These are phyloP conservation scores for Stachybotrys echinatus DNA, from an alignment of 2,329 filamentous ascomycete genomes.

Conservation along the genomic window DNA sequence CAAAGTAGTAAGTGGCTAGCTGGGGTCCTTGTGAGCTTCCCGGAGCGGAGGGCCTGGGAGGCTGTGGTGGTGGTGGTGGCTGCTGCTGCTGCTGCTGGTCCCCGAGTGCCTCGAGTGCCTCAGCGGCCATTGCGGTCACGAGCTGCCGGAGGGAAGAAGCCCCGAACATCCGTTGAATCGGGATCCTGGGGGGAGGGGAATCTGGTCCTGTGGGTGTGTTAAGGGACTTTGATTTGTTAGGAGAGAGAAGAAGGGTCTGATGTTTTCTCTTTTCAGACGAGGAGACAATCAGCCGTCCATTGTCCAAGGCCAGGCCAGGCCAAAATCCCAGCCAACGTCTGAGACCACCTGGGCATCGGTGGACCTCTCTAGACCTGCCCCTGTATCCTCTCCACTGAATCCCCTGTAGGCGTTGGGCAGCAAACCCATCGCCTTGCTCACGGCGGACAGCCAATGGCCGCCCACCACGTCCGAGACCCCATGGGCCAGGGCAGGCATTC, in stretches of 20 bases:
- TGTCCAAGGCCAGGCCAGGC: no score
- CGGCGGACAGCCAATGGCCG: slow-evolving; percentile 11
- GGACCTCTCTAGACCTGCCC: slow-evolving; percentile 2
- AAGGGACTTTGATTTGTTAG: neutral
- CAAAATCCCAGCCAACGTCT: no score
- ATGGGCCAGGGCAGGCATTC: no score
- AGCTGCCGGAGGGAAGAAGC: slow-evolving; percentile 14
- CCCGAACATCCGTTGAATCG: slow-evolving; percentile 13
- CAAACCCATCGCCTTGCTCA: slow-evolving; percentile 8
- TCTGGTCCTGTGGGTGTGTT: neutral
- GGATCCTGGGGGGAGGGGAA: neutral
- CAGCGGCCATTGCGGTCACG: slow-evolving; percentile 12
- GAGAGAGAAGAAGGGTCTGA: neutral
- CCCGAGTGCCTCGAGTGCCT: neutral
- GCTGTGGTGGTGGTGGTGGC: neutral
- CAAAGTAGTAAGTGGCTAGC: slow-evolving; percentile 34
- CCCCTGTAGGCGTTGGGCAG: slow-evolving; percentile 17
- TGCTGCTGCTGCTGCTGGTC: neutral
- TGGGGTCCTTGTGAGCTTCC: neutral
- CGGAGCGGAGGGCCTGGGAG: neutral
- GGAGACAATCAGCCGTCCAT: neutral
- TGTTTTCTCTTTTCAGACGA: neutral
- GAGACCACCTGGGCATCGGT: no score
- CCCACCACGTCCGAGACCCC: slow-evolving; percentile 8
- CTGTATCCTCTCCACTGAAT: no score